Conservation (phyloP, 140 eudicot species). For the Flaveria floridana region DNA sequence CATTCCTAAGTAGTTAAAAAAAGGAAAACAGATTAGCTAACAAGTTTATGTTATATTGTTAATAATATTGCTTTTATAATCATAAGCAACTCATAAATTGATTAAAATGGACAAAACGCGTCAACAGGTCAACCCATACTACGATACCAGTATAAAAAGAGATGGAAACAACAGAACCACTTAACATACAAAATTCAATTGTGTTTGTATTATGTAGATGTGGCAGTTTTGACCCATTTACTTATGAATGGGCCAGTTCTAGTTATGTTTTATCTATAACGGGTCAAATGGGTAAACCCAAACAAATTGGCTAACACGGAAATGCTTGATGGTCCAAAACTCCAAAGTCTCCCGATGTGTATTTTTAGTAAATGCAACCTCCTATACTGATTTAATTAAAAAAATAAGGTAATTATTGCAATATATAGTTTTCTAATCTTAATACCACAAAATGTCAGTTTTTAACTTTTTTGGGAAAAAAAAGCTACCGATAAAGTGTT, state of each 20-base stretch:
- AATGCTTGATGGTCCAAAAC: background rate
- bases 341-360: background rate
- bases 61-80: background rate
- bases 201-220: background rate
- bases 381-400: background rate
- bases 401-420: background rate
- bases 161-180: background rate
- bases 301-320: background rate
- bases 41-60: slow-evolving; percentile 7
- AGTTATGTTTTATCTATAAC: background rate
- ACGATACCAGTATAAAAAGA: background rate
- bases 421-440: background rate
- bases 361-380: background rate
- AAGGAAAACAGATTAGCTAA: slow-evolving; percentile 2
- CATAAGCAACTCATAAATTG: background rate
- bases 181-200: background rate
- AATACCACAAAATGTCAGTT: background rate
- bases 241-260: background rate
- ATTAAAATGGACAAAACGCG: background rate
- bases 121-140: background rate
- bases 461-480: no score
- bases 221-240: background rate
- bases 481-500: background rate
- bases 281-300: background rate
- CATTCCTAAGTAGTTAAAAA: slow-evolving; percentile 47